phyloP scores from a whole-genome alignment of 805 yeast genomes.

The Debaryomyces tyrocola region DNA sequence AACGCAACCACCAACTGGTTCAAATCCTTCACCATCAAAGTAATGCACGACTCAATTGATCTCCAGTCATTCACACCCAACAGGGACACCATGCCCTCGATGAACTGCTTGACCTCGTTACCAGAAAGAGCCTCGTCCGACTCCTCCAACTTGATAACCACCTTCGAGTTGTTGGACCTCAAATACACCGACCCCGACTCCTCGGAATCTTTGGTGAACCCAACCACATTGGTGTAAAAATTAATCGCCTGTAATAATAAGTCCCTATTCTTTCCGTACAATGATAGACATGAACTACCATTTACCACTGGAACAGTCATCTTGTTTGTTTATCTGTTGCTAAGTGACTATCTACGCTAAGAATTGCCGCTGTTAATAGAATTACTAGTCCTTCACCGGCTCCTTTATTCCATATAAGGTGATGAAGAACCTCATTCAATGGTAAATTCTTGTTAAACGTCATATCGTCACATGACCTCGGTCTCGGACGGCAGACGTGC shows the following conservation, averaged over 20 bases:
- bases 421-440: neutral
- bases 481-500: slow-evolving; percentile 1
- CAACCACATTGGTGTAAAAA: slow-evolving; percentile 56
- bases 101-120: slow-evolving; percentile 18
- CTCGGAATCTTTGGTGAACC: slow-evolving; percentile 24
- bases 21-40: slow-evolving; percentile 47
- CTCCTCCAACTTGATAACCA: slow-evolving; percentile 21
- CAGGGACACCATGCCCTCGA: slow-evolving; percentile 9
- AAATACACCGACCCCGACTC: slow-evolving; percentile 17
- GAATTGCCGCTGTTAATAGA: too few relatives aligned
- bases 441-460: neutral
- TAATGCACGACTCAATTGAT: slow-evolving; percentile 40
- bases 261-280: slow-evolving; percentile 50
- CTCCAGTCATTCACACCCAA: slow-evolving; percentile 49
- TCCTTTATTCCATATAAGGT: neutral
- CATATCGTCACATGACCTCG: neutral
- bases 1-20: slow-evolving; percentile 36
- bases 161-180: slow-evolving; percentile 19
- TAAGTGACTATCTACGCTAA: too few relatives aligned
- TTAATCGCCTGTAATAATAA: slow-evolving; percentile 46
- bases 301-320: slow-evolving; percentile 47
- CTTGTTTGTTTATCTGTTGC: neutral
- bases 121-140: slow-evolving; percentile 13
- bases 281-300: slow-evolving; percentile 53
- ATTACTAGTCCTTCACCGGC: too few relatives aligned